Percentiles rank a stretch among this genome's conserved stretches.
phyloP scores from a whole-genome alignment of 352 stramenopile genomes.

The Phytophthora ramorum region DNA sequence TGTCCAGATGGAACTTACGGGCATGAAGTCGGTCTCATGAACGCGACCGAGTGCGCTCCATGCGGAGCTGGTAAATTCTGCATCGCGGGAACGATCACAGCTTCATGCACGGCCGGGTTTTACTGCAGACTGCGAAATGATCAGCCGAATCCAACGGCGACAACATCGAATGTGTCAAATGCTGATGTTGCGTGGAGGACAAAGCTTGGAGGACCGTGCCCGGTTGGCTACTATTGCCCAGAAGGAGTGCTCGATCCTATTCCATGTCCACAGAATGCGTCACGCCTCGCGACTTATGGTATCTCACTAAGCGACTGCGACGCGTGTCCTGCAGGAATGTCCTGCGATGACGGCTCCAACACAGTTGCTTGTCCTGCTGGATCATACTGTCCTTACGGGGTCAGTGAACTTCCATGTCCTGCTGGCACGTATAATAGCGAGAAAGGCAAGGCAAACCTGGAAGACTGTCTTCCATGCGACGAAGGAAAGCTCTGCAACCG shows the following conservation, averaged over 20 bases:
- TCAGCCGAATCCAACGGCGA: slow-evolving; percentile 51
- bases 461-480: slow-evolving; percentile 69
- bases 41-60: slow-evolving; percentile 58
- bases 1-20: slow-evolving; percentile 88
- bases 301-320: slow-evolving; percentile 68
- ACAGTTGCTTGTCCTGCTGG: slow-evolving; percentile 73
- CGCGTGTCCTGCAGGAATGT: slow-evolving; percentile 87
- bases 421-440: slow-evolving; percentile 65
- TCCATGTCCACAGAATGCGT: slow-evolving; percentile 67
- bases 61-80: slow-evolving; percentile 86
- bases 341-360: slow-evolving; percentile 75
- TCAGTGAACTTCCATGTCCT: slow-evolving; percentile 60
- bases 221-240: slow-evolving; percentile 78
- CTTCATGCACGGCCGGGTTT: slow-evolving; percentile 80
- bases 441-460: slow-evolving; percentile 42
- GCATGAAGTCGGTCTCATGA: slow-evolving; percentile 49
- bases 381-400: slow-evolving; percentile 56
- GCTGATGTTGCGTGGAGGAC: slow-evolving; percentile 33
- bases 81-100: slow-evolving; percentile 70
- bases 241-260: slow-evolving; percentile 74
- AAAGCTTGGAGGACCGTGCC: slow-evolving; percentile 75
- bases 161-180: background rate
- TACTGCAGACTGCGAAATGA: slow-evolving; percentile 82
- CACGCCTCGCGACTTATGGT: slow-evolving; percentile 57
- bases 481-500: slow-evolving; percentile 80